Evolutionary conservation across 768 basidiomycete genomes (phyloP).

Genomic region (Naganishia antarctica): DNA sequence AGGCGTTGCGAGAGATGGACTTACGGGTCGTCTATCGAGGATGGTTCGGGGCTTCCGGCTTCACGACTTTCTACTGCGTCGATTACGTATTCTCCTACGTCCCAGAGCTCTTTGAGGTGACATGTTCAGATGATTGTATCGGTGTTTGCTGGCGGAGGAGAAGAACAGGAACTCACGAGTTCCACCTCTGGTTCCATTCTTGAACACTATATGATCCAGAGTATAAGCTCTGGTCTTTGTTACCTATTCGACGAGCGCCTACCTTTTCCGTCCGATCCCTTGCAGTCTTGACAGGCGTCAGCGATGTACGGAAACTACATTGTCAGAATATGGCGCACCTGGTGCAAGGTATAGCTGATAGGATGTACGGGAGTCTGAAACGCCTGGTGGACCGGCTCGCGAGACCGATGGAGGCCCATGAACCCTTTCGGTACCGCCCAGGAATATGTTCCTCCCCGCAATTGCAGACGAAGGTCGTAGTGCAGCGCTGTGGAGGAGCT

Average conservation of each 20-base stretch:
- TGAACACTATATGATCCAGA: conserved; percentile 10
- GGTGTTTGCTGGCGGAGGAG: not conserved
- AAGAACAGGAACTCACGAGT: conserved; percentile 8
- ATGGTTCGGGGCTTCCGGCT: not conserved
- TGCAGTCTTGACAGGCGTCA: too few species aligned
- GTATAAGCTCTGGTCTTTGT: not conserved
- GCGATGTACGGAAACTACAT: too few species aligned
- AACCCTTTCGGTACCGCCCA: conserved; percentile 29
- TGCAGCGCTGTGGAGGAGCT: conserved; percentile 19
- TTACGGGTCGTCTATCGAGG: conserved; percentile 4
- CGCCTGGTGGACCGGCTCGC: conserved; percentile 20
- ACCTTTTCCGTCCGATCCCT: conserved; percentile 23
- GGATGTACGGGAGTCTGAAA: conserved; percentile 25
- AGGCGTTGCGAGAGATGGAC: not conserved
- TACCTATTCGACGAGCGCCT: not conserved
- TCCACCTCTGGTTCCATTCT: conserved; percentile 21
- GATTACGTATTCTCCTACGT: conserved; percentile 24
- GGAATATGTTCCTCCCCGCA: conserved; percentile 23
- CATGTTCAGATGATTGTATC: not conserved
- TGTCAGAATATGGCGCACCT: not conserved
- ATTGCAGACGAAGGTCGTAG: conserved; percentile 26
- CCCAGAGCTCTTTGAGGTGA: conserved; percentile 22
- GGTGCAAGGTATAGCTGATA: conserved; percentile 23
- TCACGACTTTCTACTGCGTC: conserved; percentile 19
- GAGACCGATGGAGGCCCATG: conserved; percentile 11